These are phyloP conservation scores for Bruguiera gymnorhiza DNA, from an alignment of 345 rosid genomes.

Conservation along the genomic window DNA sequence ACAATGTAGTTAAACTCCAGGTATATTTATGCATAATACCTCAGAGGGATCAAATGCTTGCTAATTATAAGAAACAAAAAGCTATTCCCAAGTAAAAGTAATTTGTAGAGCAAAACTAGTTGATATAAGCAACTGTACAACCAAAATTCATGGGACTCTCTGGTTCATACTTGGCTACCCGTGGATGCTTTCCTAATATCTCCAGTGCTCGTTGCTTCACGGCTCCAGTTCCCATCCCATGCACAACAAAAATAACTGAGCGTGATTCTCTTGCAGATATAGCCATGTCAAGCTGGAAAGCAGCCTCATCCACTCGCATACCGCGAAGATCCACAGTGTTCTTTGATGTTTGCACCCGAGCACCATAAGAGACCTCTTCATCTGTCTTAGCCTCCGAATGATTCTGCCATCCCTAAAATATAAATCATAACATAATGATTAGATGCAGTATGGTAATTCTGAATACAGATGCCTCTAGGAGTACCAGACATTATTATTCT, in stretches of 20 bases:
- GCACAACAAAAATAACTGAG: constrained; percentile 65
- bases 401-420: constrained; percentile 30
- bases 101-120: constrained; percentile 17
- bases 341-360: constrained; percentile 60
- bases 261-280: constrained; percentile 42
- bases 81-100: too few species aligned
- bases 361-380: constrained; percentile 36
- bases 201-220: constrained; percentile 63
- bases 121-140: constrained; percentile 85
- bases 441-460: constrained; percentile 8
- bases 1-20: too few species aligned
- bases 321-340: constrained; percentile 84
- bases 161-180: constrained; percentile 58
- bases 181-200: constrained; percentile 53
- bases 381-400: constrained; percentile 19
- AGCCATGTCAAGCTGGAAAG: constrained; percentile 59
- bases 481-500: too few species aligned
- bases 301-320: constrained; percentile 77
- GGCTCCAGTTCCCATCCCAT: constrained; percentile 79
- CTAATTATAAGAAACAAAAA: too few species aligned
- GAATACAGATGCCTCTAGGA: background rate
- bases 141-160: constrained; percentile 81
- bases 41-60: too few species aligned
- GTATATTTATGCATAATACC: too few species aligned
- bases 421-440: background rate